Conservation (phyloP, 768 basidiomycete genomes). For the Panellus pusillus region DNA sequence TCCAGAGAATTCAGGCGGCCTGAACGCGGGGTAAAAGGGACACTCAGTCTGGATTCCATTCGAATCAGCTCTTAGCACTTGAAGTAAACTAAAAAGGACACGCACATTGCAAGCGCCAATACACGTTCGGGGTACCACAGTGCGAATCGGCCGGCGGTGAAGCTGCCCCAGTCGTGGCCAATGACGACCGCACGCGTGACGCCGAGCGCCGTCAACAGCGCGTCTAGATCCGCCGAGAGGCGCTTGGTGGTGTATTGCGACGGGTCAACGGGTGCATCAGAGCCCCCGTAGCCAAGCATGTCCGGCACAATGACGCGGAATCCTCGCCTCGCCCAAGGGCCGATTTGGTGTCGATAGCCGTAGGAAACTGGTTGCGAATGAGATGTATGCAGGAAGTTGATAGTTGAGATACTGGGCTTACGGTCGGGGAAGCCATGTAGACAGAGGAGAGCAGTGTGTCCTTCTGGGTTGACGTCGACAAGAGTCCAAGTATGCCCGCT, state of each 20-base stretch:
- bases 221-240: constrained; percentile 62
- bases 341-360: constrained; percentile 76
- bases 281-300: constrained; percentile 67
- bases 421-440: constrained; percentile 81
- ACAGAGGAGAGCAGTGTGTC: constrained; percentile 60
- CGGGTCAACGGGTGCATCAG: constrained; percentile 58
- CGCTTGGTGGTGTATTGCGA: constrained; percentile 59
- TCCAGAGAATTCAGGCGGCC: constrained; percentile 48
- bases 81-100: constrained; percentile 3
- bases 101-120: constrained; percentile 59
- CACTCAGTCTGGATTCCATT: constrained; percentile 50
- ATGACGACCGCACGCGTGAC: constrained; percentile 61
- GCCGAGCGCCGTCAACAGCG: constrained; percentile 58
- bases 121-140: constrained; percentile 71
- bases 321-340: constrained; percentile 62
- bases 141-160: constrained; percentile 62
- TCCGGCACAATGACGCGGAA: constrained; percentile 64
- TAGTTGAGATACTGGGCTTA: constrained; percentile 29
- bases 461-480: constrained; percentile 30
- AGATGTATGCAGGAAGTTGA: neutral
- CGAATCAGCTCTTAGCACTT: neutral
- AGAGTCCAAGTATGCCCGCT: constrained; percentile 18
- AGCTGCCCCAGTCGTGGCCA: constrained; percentile 84
- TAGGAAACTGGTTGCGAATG: constrained; percentile 31
- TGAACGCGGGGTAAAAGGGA: constrained; percentile 66